phyloP scores from a whole-genome alignment of 1,284 basidiomycete species.

The Sanguinoderma infundibulare region DNA sequence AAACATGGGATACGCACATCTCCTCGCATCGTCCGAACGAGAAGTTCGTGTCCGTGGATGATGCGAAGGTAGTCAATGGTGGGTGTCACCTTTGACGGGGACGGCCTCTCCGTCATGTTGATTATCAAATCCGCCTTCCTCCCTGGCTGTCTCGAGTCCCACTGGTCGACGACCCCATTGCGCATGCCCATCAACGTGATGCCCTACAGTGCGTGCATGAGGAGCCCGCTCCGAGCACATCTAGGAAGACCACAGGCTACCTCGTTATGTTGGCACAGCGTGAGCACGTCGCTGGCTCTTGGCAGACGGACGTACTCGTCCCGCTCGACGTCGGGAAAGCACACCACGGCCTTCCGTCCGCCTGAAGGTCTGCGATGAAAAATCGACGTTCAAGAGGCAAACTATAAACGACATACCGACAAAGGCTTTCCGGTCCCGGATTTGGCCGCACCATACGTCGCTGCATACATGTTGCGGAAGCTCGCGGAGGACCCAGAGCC shows the following conservation, averaged over 20 bases:
- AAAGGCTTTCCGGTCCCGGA: slow-evolving; percentile 6
- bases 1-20: slow-evolving; percentile 45
- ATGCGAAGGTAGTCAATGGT: slow-evolving; percentile 40
- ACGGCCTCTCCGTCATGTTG: slow-evolving; percentile 36
- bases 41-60: slow-evolving; percentile 54
- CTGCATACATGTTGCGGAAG: slow-evolving; percentile 15
- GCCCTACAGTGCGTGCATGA: slow-evolving; percentile 1
- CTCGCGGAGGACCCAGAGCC: slow-evolving; percentile 18
- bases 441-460: slow-evolving; percentile 21
- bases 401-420: slow-evolving; percentile 9
- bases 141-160: slow-evolving; percentile 17
- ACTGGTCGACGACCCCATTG: slow-evolving; percentile 16
- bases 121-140: slow-evolving; percentile 12
- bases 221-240: too few species aligned
- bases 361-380: background rate
- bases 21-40: slow-evolving; percentile 64
- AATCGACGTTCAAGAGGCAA: background rate
- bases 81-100: slow-evolving; percentile 33
- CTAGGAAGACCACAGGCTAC: background rate
- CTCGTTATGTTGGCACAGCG: slow-evolving; percentile 12
- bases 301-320: slow-evolving; percentile 12
- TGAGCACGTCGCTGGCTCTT: slow-evolving; percentile 18
- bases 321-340: slow-evolving; percentile 12
- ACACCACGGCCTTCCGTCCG: slow-evolving; percentile 13
- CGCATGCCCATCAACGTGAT: slow-evolving; percentile 20